Evolutionary conservation across 768 basidiomycete species (phyloP), one percentile per base, ranked within the genome.

Genomic region (Pholiota molesta): DNA sequence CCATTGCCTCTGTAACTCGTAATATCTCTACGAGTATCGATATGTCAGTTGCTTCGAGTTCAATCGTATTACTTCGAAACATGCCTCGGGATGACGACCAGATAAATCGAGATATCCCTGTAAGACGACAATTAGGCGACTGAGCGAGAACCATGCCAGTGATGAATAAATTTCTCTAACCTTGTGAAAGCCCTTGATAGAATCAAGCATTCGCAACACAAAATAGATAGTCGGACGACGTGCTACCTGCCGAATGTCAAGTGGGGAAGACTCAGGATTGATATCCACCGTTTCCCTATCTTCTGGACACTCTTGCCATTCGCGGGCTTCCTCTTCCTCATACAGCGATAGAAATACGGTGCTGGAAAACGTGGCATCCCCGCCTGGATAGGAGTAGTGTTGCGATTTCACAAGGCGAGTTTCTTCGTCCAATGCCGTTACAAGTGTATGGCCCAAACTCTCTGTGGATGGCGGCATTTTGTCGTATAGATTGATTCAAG

Each of bases 51-150:
- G 5, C 14, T 37, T 8, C 35, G 13, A 51, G 33, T 26, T 33
- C 26, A 51, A 14, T 19, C 5, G 37, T 7, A 14, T 39, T 16
- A 23, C 11, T 17, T 56, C n/a, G 53, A 47, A 28, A 57, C 67
- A 26, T 9, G 66, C 69, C 54, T 66, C 63, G 7, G 66, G 63
- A 55, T 71, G 69, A 26, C 69, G 66, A 35, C 69, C 69, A n/a
- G 69, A 64, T 33, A 71, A 52, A 64, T 71, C 69, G 16, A 71
- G 66, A 49, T 57, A 66, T 6, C 69, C 69, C 68, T 71, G 47
- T 40, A 5, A 31, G n/a, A 9, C 26, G 29, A 29, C 19, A 26
- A 4, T 26, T 26, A 26, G 37, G 14, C 17, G 42, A 9, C 5
- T 44, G 42, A 56, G 19, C 21, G 23, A 49, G 49, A 13, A 54